Evolutionary conservation across 257 asterid species (phyloP), one percentile per base, ranked within the genome.

Genomic region (Solanum tacnaense): DNA sequence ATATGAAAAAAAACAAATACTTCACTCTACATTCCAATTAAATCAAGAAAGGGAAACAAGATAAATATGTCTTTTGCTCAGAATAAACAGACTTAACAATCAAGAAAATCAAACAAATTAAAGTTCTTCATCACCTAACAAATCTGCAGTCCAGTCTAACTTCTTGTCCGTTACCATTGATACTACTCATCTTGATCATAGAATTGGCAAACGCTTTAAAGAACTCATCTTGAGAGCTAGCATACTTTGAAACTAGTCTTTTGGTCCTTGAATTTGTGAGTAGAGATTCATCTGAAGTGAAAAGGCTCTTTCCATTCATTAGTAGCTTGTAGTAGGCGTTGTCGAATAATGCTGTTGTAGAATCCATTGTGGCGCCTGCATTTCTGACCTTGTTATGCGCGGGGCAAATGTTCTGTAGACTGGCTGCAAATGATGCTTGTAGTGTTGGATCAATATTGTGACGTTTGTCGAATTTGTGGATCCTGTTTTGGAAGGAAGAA

Each of bases 171-270:
- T 79, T 91, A 41, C 96, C 94, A 74, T 21, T 84, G 16, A 96
- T 94, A 89, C 94, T 90, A 89, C 98, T 94, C 98, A 96, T 95
- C 88, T 92, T 94, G 94, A 95, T 92, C 98, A 96, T 96, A 2
- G 99, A 95, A 88, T 89, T 90, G 1, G 67, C 92, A 89, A 96
- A 96, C 2, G 94, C 96, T 62, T 89, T 89, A 65, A 56, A 91
- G 72, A 95, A 95, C 31, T 91, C 92, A 9, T 92, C 72, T 49
- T 94, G 92, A 6, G 96, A 94, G 78, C 35, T 62, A 20, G 98
- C 98, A 68, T 83, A 96, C 68, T 92, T 94, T 5, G 91, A 83
- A 52, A 92, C 98, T 93, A 95, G 83, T 1, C 93, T 90, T 90
- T 91, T 91, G 0, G 98, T 94, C 9, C 79, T 90, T 56, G 95